phyloP scores from a whole-genome alignment of 306 rosid species.

The Argentina anserina region DNA sequence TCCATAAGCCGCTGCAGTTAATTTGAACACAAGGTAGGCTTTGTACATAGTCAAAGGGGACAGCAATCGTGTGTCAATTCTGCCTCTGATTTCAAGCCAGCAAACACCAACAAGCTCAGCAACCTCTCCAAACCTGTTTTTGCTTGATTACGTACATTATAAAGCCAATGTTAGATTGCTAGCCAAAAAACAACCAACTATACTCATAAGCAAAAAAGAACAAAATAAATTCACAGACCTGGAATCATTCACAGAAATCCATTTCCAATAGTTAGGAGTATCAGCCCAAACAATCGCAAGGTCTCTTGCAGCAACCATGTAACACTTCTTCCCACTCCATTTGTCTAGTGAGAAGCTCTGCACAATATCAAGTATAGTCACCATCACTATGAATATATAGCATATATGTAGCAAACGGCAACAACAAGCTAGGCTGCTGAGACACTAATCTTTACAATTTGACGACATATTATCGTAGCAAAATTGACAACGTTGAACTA shows the following conservation, averaged over 20 bases:
- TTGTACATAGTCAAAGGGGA: conserved; percentile 49
- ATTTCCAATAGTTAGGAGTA: conserved; percentile 57
- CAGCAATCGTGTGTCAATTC: conserved; percentile 35
- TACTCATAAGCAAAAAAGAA: background rate
- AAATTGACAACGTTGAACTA: background rate
- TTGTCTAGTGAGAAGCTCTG: conserved; percentile 71
- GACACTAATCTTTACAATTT: background rate
- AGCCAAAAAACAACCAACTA: background rate
- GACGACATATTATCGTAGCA: background rate
- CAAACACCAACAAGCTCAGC: conserved; percentile 61
- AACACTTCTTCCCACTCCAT: conserved; percentile 55
- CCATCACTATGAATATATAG: background rate
- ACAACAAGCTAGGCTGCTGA: too few relatives aligned
- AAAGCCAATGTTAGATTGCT: background rate
- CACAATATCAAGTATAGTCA: background rate
- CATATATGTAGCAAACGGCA: background rate
- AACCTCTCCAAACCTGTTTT: conserved; percentile 56
- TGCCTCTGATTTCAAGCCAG: conserved; percentile 70
- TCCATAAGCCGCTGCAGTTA: conserved; percentile 29
- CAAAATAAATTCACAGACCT: conserved; percentile 33
- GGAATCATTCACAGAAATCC: conserved; percentile 39
- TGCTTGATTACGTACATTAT: background rate
- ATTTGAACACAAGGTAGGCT: conserved; percentile 61
- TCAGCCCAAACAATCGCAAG: conserved; percentile 65
- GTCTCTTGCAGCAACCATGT: conserved; percentile 56